Base-by-base conservation (phyloP, 225 moss, liverwort and hornwort genomes). In the Pseudisothecium myosuroides region DNA sequence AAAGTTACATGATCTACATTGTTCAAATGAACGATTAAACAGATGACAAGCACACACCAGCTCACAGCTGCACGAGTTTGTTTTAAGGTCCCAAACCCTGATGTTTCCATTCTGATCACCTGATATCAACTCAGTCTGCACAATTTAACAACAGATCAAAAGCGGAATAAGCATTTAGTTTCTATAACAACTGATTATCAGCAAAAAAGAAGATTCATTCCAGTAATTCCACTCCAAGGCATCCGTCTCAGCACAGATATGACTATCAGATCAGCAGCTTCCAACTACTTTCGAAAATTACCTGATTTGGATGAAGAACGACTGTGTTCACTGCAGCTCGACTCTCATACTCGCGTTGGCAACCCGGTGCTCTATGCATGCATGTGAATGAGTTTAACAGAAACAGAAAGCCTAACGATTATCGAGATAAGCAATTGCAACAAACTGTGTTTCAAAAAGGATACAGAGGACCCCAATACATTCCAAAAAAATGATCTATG, bases 51-150 rank as follows among this genome's bases (percentile, higher is more conserved):
- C 74, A 83, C 94, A 68, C 65, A 95, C 98, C 90, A 98, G 96
- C 90, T 98, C 98, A 92, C 97, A 97, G 93, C 98, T 98, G 91
- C 98, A 98, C 55, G 96, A 95, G 85, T 98, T 98, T 55, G 97
- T 95, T 62, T 96, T 95, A 68, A 98, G 96, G 90, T 98, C 98
- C 98, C 98, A 98, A 88, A 98, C 98, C 83, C 98, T 95, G 85
- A 98, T 97, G 91, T 97, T 98, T 67, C 98, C 98, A 92, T 98
- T 97, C 84, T 96, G 97, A 90, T 98, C 98, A 61, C 98, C 98
- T 76, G 98, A 98, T 90, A 98, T 97, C 87, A 98, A 92, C 89
- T 98, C 98, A 60, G 95, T 96, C 91, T 98, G 90, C 92, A 88
- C 88, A 90, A 85, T 82, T 54, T 31, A 81, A 72, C 82, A 89